Percentiles rank a stretch among this genome's conserved stretches.
phyloP scores from a whole-genome alignment of 225 moss, liverwort and hornwort species.

The Pseudoscleropodium purum region DNA sequence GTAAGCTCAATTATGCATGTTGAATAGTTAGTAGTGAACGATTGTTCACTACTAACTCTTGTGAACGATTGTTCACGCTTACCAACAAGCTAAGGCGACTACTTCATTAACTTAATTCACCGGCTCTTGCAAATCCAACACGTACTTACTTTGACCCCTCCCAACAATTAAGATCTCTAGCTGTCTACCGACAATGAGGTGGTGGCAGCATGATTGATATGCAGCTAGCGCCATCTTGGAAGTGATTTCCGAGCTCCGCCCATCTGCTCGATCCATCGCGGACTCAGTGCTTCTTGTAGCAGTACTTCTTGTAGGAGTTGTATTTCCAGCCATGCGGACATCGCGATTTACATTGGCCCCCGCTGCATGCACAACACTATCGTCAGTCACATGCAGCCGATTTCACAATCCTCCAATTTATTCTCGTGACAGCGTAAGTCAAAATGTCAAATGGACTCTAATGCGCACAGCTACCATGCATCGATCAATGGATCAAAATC shows the following conservation, averaged over 20 bases:
- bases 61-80: background rate
- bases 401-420: background rate
- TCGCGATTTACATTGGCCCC: background rate
- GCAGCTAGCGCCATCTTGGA: background rate
- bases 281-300: background rate
- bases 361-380: background rate
- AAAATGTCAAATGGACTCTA: background rate
- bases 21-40: background rate
- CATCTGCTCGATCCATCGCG: background rate
- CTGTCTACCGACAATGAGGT: background rate
- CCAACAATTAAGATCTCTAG: background rate
- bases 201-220: background rate
- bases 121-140: background rate
- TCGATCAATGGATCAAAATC: background rate
- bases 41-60: background rate
- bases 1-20: background rate
- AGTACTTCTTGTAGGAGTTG: accelerated
- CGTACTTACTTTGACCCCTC: background rate
- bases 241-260: background rate
- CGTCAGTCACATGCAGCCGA: background rate
- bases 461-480: background rate
- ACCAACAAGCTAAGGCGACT: background rate
- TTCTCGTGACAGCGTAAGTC: too few relatives aligned
- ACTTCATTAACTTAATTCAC: background rate
- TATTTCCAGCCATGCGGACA: background rate